Conservation (phyloP, 768 basidiomycete species). For the Leccinellum albellum region DNA sequence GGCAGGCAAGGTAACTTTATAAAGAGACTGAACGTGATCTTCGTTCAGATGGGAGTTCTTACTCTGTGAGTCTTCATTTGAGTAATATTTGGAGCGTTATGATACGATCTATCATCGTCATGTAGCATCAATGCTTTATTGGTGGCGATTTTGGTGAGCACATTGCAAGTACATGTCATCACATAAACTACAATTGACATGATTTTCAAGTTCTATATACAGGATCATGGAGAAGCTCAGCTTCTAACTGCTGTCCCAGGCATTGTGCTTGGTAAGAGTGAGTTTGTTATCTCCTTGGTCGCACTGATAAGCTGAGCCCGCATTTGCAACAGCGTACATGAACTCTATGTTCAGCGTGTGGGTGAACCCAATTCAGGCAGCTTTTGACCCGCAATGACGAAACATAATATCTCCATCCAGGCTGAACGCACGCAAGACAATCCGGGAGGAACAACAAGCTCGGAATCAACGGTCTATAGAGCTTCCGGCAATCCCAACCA, state of each 20-base stretch:
- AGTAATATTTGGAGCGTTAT: not conserved
- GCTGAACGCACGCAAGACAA: constrained; percentile 14
- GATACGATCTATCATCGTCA: not conserved
- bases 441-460: constrained; percentile 16
- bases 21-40: constrained; percentile 8
- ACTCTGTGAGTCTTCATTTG: constrained; percentile 10
- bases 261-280: constrained; percentile 17
- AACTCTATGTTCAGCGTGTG: constrained; percentile 27
- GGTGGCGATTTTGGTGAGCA: constrained; percentile 11
- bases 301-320: not conserved
- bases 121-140: constrained; percentile 9
- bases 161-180: not conserved
- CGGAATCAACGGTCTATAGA: not conserved
- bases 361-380: not conserved
- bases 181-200: not conserved
- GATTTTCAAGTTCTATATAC: constrained; percentile 15
- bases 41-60: constrained; percentile 21
- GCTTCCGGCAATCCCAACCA: not conserved
- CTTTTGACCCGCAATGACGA: not conserved
- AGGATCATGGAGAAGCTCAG: not conserved
- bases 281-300: not conserved
- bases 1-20: constrained; percentile 8
- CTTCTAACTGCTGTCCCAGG: constrained; percentile 12
- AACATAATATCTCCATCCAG: not conserved
- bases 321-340: constrained; percentile 11